Conservation (phyloP, 345 rosid genomes). For the Lagerstroemia speciosa region DNA sequence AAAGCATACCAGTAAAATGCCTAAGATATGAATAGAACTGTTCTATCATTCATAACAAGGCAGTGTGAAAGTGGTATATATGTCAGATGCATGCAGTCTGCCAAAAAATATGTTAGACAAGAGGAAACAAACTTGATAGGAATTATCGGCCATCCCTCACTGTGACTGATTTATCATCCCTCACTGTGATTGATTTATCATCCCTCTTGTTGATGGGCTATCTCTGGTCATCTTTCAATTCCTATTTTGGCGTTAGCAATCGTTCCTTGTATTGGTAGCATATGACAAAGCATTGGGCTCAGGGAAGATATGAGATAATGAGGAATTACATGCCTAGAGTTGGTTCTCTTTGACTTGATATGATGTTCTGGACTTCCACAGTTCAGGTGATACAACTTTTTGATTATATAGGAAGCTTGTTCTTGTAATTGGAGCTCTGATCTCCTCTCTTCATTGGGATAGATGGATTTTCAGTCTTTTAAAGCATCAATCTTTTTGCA, state of each 20-base stretch:
- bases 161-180: too few species aligned
- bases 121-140: too few species aligned
- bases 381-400: conserved; percentile 67
- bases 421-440: background rate
- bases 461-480: background rate
- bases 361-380: conserved; percentile 97
- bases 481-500: conserved; percentile 17
- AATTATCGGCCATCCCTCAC: background rate
- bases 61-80: background rate
- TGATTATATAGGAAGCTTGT: background rate
- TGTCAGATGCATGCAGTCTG: background rate
- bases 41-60: background rate
- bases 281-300: conserved; percentile 28
- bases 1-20: conserved; percentile 95
- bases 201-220: background rate
- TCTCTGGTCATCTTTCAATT: background rate
- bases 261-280: conserved; percentile 4
- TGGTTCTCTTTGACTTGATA: conserved; percentile 87
- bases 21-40: conserved; percentile 50
- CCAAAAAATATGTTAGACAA: background rate
- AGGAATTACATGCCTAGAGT: conserved; percentile 98
- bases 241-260: conserved; percentile 10
- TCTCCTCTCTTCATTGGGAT: background rate
- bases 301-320: conserved; percentile 99
- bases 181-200: background rate